phyloP scores from a whole-genome alignment of 1,284 basidiomycete species.

The Takashimella tepidaria region DNA sequence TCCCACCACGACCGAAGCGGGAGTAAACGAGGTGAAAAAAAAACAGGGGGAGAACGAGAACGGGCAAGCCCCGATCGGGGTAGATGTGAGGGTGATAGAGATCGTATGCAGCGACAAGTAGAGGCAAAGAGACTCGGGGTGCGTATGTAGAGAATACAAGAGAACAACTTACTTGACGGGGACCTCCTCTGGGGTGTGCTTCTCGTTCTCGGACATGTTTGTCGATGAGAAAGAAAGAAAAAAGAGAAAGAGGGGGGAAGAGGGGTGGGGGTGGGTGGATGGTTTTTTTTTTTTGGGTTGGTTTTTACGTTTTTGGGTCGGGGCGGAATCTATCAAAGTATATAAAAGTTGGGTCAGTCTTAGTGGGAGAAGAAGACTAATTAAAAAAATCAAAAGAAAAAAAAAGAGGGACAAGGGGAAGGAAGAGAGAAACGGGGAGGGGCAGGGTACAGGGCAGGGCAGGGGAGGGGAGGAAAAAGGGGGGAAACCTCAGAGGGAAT shows the following conservation, averaged over 20 bases:
- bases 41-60: background rate
- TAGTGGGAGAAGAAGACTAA: too few species aligned
- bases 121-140: too few species aligned
- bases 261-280: constrained; percentile 10
- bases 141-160: background rate
- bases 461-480: background rate
- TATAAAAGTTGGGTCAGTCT: too few species aligned
- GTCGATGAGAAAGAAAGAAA: constrained; percentile 9
- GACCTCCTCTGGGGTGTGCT: constrained; percentile 37
- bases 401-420: constrained; percentile 1
- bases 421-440: constrained; percentile 1
- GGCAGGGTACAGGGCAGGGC: background rate
- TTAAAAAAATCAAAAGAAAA: background rate
- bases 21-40: background rate
- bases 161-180: constrained; percentile 37
- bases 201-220: constrained; percentile 41
- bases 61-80: background rate
- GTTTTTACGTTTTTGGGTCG: too few species aligned
- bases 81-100: background rate
- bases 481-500: too few species aligned
- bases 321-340: too few species aligned
- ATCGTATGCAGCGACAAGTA: background rate
- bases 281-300: constrained; percentile 3
- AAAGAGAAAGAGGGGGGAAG: constrained; percentile 7
- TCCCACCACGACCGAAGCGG: background rate